phyloP scores from a whole-genome alignment of 1,284 basidiomycete genomes.

The Melanopsichium pennsylvanicum region DNA sequence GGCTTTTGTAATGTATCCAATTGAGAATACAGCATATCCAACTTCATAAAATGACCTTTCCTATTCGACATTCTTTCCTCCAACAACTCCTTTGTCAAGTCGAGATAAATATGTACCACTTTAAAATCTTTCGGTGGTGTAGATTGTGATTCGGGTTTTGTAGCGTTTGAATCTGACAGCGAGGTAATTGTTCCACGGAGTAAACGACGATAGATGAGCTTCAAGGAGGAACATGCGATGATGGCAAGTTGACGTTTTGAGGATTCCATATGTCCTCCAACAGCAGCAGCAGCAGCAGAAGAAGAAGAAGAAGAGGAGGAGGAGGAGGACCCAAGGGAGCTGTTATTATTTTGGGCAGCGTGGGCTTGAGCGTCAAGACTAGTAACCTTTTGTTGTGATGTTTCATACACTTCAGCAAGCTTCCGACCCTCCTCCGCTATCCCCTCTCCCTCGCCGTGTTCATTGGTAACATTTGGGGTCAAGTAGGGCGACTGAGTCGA shows the following conservation, averaged over 20 bases:
- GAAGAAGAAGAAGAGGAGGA: too few species aligned
- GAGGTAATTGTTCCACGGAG: slow-evolving; percentile 69
- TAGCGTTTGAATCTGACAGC: slow-evolving; percentile 66
- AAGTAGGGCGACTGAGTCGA: too few species aligned
- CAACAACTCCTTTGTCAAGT: slow-evolving; percentile 75
- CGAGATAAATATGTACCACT: slow-evolving; percentile 84
- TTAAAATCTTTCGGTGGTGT: slow-evolving; percentile 4
- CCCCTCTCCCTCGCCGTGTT: not conserved
- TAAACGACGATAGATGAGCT: slow-evolving; percentile 80
- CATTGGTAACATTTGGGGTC: not conserved
- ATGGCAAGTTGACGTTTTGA: slow-evolving; percentile 66
- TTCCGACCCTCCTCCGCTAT: not conserved
- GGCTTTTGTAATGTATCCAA: slow-evolving; percentile 81
- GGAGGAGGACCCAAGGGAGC: too few species aligned
- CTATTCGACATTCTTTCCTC: slow-evolving; percentile 76
- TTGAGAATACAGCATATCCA: slow-evolving; percentile 85
- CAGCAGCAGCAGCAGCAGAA: too few species aligned
- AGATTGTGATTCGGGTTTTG: slow-evolving; percentile 19
- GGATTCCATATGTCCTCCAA: too few species aligned
- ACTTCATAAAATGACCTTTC: slow-evolving; percentile 87
- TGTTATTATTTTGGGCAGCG: too few species aligned
- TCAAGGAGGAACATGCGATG: slow-evolving; percentile 87
- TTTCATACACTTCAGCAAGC: slow-evolving; percentile 28
- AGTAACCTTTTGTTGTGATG: not conserved
- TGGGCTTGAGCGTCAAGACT: not conserved